Evolutionary conservation across 352 stramenopile species (phyloP).

Genomic region (Pythium biforme): DNA sequence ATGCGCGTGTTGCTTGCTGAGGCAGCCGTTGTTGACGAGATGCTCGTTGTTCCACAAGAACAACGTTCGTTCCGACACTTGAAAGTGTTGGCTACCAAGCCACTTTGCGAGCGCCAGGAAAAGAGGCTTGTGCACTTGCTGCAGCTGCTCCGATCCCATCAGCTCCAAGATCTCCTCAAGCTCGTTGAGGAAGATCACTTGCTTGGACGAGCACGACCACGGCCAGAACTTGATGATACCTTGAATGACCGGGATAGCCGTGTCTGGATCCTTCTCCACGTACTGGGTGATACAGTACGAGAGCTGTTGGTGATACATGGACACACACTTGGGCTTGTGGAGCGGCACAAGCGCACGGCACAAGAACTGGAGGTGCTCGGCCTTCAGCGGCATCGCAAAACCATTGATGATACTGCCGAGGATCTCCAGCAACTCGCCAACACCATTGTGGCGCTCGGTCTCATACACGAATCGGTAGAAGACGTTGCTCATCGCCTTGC

Average conservation of each 20-base stretch:
- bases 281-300: slow-evolving; percentile 99
- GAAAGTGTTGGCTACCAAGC: slow-evolving; percentile 95
- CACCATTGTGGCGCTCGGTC: slow-evolving; percentile 93
- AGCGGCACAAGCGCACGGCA: slow-evolving; percentile 94
- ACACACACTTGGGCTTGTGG: slow-evolving; percentile 94
- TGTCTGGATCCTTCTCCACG: slow-evolving; percentile 98
- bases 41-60: slow-evolving; percentile 99
- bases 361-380: slow-evolving; percentile 96
- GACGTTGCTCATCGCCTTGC: slow-evolving; percentile 96
- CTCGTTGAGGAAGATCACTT: slow-evolving; percentile 97
- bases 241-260: slow-evolving; percentile 92
- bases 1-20: slow-evolving; percentile 91
- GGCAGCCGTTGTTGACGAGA: slow-evolving; percentile 92
- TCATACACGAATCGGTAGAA: slow-evolving; percentile 99
- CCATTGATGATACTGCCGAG: slow-evolving; percentile 99
- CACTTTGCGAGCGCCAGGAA: slow-evolving; percentile 82
- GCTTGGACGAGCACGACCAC: slow-evolving; percentile 87
- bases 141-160: slow-evolving; percentile 82
- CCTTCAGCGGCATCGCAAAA: slow-evolving; percentile 98
- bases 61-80: slow-evolving; percentile 95
- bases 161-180: slow-evolving; percentile 98
- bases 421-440: slow-evolving; percentile 99
- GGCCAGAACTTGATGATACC: slow-evolving; percentile 95
- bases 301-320: slow-evolving; percentile 97
- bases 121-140: slow-evolving; percentile 69